Evolutionary conservation across 805 yeast species (phyloP).

Genomic region (Lachancea meyersii): DNA sequence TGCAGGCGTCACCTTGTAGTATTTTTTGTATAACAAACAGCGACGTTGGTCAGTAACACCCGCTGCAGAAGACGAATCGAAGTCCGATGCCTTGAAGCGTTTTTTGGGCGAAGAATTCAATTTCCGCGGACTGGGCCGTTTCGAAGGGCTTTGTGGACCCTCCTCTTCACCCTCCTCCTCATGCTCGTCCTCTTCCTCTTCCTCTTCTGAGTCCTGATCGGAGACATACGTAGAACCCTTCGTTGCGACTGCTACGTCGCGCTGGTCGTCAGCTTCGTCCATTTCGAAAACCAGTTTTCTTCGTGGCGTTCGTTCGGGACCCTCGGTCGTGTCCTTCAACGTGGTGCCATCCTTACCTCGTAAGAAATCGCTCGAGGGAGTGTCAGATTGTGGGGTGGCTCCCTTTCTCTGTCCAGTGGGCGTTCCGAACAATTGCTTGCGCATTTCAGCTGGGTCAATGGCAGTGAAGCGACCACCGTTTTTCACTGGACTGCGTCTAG

Average conservation of each 20-base stretch:
- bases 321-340: neutral
- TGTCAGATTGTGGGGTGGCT: neutral
- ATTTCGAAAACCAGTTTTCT: conserved; percentile 32
- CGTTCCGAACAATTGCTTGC: conserved; percentile 26
- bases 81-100: conserved; percentile 8
- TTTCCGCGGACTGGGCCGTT: conserved; percentile 1
- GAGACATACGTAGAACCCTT: neutral
- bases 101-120: conserved; percentile 6
- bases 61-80: conserved; percentile 5
- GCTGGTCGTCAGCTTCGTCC: conserved; percentile 13
- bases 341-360: neutral
- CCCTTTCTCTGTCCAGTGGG: conserved; percentile 15
- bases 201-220: no score
- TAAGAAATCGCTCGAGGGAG: no score
- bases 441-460: conserved; percentile 26
- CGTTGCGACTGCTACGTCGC: neutral
- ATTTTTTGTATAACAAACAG: conserved; percentile 25
- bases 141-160: neutral
- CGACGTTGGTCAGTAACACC: conserved; percentile 1
- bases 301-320: conserved; percentile 12
- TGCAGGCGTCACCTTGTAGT: conserved; percentile 35
- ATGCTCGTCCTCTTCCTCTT: neutral
- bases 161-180: neutral
- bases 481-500: conserved; percentile 12
- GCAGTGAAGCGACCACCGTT: conserved; percentile 25